Percentiles rank a stretch among this genome's conserved stretches.
phyloP scores from a whole-genome alignment of 1,284 basidiomycete species.

The Macrocystidia cucumis region DNA sequence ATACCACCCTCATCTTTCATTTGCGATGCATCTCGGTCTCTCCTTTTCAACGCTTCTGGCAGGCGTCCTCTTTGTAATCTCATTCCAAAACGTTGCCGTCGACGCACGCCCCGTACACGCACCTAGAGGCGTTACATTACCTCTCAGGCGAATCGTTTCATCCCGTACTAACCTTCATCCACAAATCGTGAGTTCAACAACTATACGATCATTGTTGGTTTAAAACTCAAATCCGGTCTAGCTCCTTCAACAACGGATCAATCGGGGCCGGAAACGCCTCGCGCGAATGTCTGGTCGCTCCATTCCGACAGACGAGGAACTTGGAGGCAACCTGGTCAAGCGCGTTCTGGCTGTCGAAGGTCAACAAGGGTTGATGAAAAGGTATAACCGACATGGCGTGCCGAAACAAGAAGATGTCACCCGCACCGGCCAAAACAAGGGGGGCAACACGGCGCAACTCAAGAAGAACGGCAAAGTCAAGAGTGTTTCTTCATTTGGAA shows the following conservation, averaged over 20 bases:
- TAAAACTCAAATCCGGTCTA: conserved; percentile 19
- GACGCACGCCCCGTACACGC: conserved; percentile 25
- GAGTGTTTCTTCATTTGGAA: no score
- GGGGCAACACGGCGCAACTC: no score
- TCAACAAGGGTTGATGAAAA: conserved; percentile 22
- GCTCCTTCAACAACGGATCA: conserved; percentile 67
- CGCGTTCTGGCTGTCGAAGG: conserved; percentile 38
- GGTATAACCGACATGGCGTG: conserved; percentile 22
- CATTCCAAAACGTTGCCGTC: conserved; percentile 29
- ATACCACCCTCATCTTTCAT: conserved; percentile 12
- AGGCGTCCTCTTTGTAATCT: conserved; percentile 38
- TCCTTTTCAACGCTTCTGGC: conserved; percentile 48
- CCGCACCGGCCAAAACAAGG: no score
- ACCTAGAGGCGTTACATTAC: conserved; percentile 43
- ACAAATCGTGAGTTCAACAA: conserved; percentile 42
- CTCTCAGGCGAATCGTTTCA: conserved; percentile 41
- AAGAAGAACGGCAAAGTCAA: no score
- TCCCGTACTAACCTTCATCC: conserved; percentile 44
- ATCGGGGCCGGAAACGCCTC: conserved; percentile 55
- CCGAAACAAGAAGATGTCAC: conserved; percentile 13
- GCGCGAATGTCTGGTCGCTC: conserved; percentile 62
- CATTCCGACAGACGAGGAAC: conserved; percentile 38
- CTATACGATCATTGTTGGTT: conserved; percentile 1
- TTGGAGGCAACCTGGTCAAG: conserved; percentile 44
- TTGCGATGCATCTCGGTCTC: conserved; percentile 45